Base-by-base conservation (phyloP, 1,284 basidiomycete species). In the Polyporus tsugae region DNA sequence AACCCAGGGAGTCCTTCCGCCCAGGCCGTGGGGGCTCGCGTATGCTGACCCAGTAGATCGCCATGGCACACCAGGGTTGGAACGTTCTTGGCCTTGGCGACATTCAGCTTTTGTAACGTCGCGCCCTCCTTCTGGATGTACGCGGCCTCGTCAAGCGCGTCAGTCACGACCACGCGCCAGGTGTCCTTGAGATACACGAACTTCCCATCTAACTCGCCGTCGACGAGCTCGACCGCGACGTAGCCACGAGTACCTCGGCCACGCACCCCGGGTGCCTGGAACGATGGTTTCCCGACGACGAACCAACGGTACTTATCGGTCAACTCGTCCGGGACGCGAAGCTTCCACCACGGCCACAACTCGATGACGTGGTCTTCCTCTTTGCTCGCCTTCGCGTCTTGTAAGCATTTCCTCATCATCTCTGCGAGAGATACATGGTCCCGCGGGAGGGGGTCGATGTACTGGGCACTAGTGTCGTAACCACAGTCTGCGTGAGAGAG, bases 231-330 rank as follows among this genome's bases (percentile, higher is more conserved):
- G 11, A 68, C 58, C 2, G 62, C 70, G 49, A 73, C 29, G 65
- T 69, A 71, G 5, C 72, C 64, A 35, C 66, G 65, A n/a, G 70
- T 73, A 0, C 58, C 65, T 2, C 70, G 70, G 5, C 72, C 70
- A 0, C 29, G 66, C 0, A 67, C 39, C 0, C 64, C 64, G 0
- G 53, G 57, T 5, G 69, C 53, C 2, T 17, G 29, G 60, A 68
- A 68, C 5, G 52, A 42, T 2, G 71, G 69, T 22, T 63, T 68
- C 6, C 61, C 69, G 4, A 68, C 64, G 1, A 67, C 19, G 65
- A 66, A 65, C 11, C 38, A 13, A 0, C 46, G 60, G 0, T 19
- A 2, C n/a, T 38, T 38, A 5, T 58, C 22, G 6, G 52, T 53
- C 0, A 25, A 5, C 25, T 53, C 52, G 41, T 68, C 38, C 5